A percentile compares a stretch with the other conserved stretches of the same genome.
phyloP scores from a whole-genome alignment of 179 eudicot genomes.

The Drosera spatulata region DNA sequence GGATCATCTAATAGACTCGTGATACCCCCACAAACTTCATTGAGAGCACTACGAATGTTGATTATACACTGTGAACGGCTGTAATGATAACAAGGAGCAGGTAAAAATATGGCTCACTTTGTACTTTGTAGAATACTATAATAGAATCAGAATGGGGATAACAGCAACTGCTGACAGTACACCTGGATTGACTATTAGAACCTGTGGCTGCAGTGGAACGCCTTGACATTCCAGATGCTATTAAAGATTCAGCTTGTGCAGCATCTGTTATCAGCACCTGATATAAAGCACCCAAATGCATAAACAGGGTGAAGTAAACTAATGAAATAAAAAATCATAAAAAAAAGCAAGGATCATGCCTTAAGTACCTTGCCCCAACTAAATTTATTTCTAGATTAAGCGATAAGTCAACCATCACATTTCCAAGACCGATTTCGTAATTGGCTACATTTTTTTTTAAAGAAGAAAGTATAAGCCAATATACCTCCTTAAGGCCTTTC shows the following conservation, averaged over 20 bases:
- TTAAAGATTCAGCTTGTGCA: slow-evolving; percentile 61
- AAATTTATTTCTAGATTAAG: too few species aligned
- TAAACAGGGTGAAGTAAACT: not conserved
- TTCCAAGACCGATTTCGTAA: too few species aligned
- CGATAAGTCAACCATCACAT: too few species aligned
- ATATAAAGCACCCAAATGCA: slow-evolving; percentile 2
- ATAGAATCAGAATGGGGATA: too few species aligned
- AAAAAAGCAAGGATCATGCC: not conserved
- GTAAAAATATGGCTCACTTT: not conserved
- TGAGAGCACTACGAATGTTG: slow-evolving; percentile 39
- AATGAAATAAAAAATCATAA: not conserved
- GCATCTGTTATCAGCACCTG: slow-evolving; percentile 47
- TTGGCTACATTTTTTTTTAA: too few species aligned
- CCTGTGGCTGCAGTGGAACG: slow-evolving; percentile 82
- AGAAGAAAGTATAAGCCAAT: too few species aligned
- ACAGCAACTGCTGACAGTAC: slow-evolving; percentile 5
- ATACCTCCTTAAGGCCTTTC: slow-evolving; percentile 73
- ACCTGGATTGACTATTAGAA: slow-evolving; percentile 90
- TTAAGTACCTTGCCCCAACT: too few species aligned
- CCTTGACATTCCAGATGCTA: slow-evolving; percentile 54
- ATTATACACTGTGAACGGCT: slow-evolving; percentile 98
- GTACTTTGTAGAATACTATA: too few species aligned
- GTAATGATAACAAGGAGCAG: slow-evolving; percentile 7
- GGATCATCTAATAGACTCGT: slow-evolving; percentile 18
- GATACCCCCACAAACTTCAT: slow-evolving; percentile 24